Percentiles rank a stretch among this genome's conserved stretches.
Conservation (phyloP, 2,329 filamentous ascomycete species). For the Penicillium capsulatum region DNA sequence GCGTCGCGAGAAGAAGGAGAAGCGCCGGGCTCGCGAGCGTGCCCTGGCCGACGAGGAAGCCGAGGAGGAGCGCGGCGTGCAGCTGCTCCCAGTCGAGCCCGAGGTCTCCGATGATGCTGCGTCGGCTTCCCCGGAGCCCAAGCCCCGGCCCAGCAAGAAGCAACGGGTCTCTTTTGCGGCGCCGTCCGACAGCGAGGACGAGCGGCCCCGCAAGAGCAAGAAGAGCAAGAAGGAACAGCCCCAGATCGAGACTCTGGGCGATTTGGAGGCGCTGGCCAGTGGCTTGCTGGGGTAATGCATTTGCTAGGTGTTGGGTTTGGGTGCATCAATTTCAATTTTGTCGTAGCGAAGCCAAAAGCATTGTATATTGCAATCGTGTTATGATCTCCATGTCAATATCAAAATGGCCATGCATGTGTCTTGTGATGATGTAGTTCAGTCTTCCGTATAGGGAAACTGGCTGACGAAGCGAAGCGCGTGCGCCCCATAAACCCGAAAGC, state of each 20-base stretch:
- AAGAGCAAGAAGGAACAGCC: slow-evolving; percentile 22
- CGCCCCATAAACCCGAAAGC: too few species aligned
- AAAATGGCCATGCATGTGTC: slow-evolving; percentile 6
- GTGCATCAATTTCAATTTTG: slow-evolving; percentile 13
- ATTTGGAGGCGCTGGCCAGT: slow-evolving; percentile 46
- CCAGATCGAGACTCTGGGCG: slow-evolving; percentile 45
- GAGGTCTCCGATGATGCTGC: slow-evolving; percentile 14
- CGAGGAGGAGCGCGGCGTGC: slow-evolving; percentile 22
- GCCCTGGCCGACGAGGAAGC: slow-evolving; percentile 32
- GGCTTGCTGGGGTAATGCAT: slow-evolving; percentile 37
- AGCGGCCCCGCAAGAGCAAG: slow-evolving; percentile 26
- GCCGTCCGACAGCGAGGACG: slow-evolving; percentile 25
- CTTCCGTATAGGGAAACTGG: not conserved
- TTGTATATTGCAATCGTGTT: slow-evolving; percentile 7
- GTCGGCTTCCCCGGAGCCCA: slow-evolving; percentile 23
- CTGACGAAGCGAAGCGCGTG: not conserved
- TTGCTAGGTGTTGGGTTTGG: slow-evolving; percentile 9
- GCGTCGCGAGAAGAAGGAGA: slow-evolving; percentile 50
- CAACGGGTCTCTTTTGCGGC: slow-evolving; percentile 39
- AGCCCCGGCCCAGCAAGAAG: slow-evolving; percentile 37
- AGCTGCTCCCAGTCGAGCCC: slow-evolving; percentile 23
- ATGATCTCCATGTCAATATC: slow-evolving; percentile 6
- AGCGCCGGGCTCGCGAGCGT: slow-evolving; percentile 40
- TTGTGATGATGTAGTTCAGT: too few species aligned
- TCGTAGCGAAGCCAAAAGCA: slow-evolving; percentile 27